Evolutionary conservation across 1,284 basidiomycete species (phyloP).

Genomic region (Grifola frondosa): DNA sequence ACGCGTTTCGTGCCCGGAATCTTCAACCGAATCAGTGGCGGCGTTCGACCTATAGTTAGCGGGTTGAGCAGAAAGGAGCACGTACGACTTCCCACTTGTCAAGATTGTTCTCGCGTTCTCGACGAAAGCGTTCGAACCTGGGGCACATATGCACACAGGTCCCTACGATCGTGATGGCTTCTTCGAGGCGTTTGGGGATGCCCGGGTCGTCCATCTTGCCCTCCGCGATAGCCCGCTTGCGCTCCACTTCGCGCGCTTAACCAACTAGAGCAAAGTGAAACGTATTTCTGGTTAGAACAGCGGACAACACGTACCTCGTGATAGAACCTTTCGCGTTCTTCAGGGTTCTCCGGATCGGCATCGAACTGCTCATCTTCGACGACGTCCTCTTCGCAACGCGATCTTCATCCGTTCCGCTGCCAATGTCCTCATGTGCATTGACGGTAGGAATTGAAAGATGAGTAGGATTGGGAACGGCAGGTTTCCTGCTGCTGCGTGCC

Average conservation of each 20-base stretch:
- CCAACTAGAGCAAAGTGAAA: slow-evolving; percentile 45
- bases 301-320: slow-evolving; percentile 53
- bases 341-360: slow-evolving; percentile 47
- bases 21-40: slow-evolving; percentile 46
- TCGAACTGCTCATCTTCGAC: slow-evolving; percentile 27
- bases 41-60: no score
- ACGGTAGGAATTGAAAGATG: no score
- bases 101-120: slow-evolving; percentile 89
- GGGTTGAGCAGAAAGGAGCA: slow-evolving; percentile 19
- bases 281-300: slow-evolving; percentile 14
- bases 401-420: neutral
- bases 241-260: slow-evolving; percentile 74
- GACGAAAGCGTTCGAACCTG: slow-evolving; percentile 87
- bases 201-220: slow-evolving; percentile 87
- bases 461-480: no score
- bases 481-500: no score
- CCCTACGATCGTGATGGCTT: slow-evolving; percentile 88
- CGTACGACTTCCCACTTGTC: slow-evolving; percentile 85
- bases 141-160: slow-evolving; percentile 96
- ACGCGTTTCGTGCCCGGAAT: slow-evolving; percentile 76
- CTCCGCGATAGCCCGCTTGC: slow-evolving; percentile 75
- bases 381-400: slow-evolving; percentile 28
- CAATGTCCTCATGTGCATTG: no score
- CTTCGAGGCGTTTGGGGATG: slow-evolving; percentile 76
- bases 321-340: slow-evolving; percentile 65